Conservation (phyloP, 1,284 basidiomycete genomes). For the Paramarasmius palmivorus region DNA sequence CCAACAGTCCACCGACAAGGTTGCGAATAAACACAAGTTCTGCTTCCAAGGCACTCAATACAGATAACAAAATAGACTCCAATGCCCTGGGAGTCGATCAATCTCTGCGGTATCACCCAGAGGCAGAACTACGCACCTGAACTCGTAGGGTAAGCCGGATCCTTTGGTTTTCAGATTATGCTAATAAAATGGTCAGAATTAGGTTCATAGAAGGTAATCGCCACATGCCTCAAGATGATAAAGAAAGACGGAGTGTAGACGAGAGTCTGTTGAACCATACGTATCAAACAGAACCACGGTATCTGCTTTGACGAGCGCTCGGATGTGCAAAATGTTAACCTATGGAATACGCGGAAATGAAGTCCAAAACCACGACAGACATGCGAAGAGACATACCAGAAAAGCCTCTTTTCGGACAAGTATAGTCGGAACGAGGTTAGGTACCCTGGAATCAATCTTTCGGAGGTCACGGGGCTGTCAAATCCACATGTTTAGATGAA, state of each 20-base stretch:
- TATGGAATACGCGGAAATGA: conserved; percentile 27
- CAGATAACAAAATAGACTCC: conserved; percentile 87
- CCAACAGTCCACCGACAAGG: conserved; percentile 84
- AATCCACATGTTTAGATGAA: conserved; percentile 8
- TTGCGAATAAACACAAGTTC: conserved; percentile 91
- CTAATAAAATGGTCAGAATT: conserved; percentile 37
- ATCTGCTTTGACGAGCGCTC: conserved; percentile 93
- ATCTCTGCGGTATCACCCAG: conserved; percentile 5
- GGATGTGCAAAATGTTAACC: conserved; percentile 93
- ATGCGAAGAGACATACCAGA: conserved; percentile 54
- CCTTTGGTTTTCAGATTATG: conserved; percentile 77
- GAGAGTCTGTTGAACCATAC: conserved; percentile 82
- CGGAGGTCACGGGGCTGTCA: conserved; percentile 90
- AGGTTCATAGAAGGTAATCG: conserved; percentile 8
- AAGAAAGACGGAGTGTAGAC: conserved; percentile 83
- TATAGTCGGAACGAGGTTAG: conserved; percentile 94
- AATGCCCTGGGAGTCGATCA: conserved; percentile 55
- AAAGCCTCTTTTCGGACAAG: conserved; percentile 87
- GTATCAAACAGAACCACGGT: conserved; percentile 92
- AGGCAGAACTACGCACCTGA: conserved; percentile 56
- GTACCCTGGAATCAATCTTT: conserved; percentile 93
- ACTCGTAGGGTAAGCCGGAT: conserved; percentile 81
- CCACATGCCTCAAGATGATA: conserved; percentile 81
- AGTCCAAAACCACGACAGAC: conserved; percentile 10
- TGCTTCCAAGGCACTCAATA: conserved; percentile 87